Conservation (phyloP, 345 rosid species). For the Luvunga scandens region DNA sequence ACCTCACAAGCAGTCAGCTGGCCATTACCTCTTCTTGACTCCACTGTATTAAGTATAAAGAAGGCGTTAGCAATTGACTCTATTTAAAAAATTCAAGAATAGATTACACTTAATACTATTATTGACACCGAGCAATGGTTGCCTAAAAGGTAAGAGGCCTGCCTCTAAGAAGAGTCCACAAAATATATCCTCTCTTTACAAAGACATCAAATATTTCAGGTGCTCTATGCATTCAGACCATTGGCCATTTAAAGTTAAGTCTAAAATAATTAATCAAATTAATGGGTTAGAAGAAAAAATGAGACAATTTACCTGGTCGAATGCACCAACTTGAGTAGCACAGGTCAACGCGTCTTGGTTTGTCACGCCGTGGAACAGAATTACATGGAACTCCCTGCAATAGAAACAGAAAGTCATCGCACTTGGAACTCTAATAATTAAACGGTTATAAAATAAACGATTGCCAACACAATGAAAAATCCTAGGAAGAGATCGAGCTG, state of each 20-base stretch:
- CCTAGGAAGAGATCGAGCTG: background rate
- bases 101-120: background rate
- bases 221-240: background rate
- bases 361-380: constrained; percentile 48
- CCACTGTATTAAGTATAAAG: constrained; percentile 37
- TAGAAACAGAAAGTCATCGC: background rate
- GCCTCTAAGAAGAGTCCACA: background rate
- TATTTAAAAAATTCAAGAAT: background rate
- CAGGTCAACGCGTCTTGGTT: constrained; percentile 64
- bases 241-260: background rate
- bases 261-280: background rate
- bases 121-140: background rate
- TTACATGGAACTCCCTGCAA: constrained; percentile 61
- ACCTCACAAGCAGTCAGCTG: constrained; percentile 72
- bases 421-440: constrained; percentile 5
- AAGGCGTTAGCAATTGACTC: background rate
- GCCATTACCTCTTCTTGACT: constrained; percentile 57
- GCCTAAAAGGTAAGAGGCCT: background rate
- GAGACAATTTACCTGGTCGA: constrained; percentile 50
- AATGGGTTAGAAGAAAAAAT: background rate
- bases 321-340: constrained; percentile 88
- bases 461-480: background rate
- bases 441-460: background rate
- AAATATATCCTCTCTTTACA: background rate
- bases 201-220: background rate